A percentile compares a stretch with the other conserved stretches of the same genome.
Conservation (phyloP, 163 green algal species). For the Scenedesmus sp. region DNA sequence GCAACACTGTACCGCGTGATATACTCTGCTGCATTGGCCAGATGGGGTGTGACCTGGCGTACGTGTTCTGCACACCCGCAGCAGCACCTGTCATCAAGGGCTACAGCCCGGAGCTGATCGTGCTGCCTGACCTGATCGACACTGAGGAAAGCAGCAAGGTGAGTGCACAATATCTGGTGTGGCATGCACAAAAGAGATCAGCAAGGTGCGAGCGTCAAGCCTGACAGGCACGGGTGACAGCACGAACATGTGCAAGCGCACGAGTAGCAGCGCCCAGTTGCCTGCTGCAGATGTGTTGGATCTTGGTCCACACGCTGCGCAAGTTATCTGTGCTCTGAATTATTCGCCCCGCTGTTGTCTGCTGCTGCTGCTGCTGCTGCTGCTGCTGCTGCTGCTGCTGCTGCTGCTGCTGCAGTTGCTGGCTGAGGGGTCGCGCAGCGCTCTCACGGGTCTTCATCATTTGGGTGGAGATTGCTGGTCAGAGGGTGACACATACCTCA, state of each 20-base stretch:
- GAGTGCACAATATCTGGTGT: neutral
- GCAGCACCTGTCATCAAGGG: slow-evolving; percentile 93
- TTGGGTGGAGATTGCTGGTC: too few species aligned
- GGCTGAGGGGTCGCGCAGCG: too few species aligned
- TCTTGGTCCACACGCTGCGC: neutral
- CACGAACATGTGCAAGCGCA: too few species aligned
- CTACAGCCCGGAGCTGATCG: slow-evolving; percentile 96
- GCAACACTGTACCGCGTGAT: neutral
- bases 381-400: neutral
- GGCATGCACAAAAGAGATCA: too few species aligned
- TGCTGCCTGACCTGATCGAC: slow-evolving; percentile 86
- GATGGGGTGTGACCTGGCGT: slow-evolving; percentile 90
- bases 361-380: neutral
- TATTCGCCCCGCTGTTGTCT: neutral
- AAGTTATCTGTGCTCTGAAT: neutral
- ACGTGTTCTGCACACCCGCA: slow-evolving; percentile 91
- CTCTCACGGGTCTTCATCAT: too few species aligned
- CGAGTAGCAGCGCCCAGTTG: too few species aligned
- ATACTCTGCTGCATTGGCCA: slow-evolving; percentile 49
- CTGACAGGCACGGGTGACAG: too few species aligned
- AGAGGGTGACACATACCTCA: neutral
- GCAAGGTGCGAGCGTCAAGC: too few species aligned
- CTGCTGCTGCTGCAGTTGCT: neutral
- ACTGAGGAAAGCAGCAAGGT: neutral
- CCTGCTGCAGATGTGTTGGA: too few species aligned